Conservation (phyloP, 345 rosid genomes). For the Brassica cretica region DNA sequence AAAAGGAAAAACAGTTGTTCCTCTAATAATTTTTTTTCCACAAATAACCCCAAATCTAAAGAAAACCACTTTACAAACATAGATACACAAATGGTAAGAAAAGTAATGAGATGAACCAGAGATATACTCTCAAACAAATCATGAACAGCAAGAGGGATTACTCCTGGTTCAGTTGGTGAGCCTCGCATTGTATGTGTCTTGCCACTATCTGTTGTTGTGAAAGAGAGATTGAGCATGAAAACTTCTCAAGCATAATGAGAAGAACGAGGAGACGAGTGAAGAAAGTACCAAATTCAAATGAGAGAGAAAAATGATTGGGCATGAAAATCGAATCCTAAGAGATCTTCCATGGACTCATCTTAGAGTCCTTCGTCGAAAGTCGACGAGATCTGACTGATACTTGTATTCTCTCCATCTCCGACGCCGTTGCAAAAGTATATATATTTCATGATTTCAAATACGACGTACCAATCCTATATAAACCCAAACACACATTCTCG, state of each 20-base stretch:
- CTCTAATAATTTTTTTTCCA: neutral
- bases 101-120: slow-evolving; percentile 40
- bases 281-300: slow-evolving; percentile 70
- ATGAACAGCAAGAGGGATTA: slow-evolving; percentile 79
- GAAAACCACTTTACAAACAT: neutral
- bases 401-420: slow-evolving; percentile 78
- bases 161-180: slow-evolving; percentile 69
- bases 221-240: neutral
- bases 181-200: slow-evolving; percentile 99
- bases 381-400: slow-evolving; percentile 85
- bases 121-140: slow-evolving; percentile 68
- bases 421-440: neutral
- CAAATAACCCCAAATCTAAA: slow-evolving; percentile 2
- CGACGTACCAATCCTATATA: too few relatives aligned
- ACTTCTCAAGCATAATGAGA: neutral
- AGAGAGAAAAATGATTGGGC: slow-evolving; percentile 51
- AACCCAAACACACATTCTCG: too few relatives aligned
- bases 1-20: neutral
- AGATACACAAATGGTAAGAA: neutral
- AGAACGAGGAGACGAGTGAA: neutral
- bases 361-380: slow-evolving; percentile 70
- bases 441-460: too few relatives aligned
- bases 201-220: slow-evolving; percentile 59
- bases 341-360: slow-evolving; percentile 79
- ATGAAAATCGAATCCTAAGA: slow-evolving; percentile 64